A percentile compares a stretch with the other conserved stretches of the same genome.
These are phyloP conservation scores for Trichophyton benhamiae DNA, from an alignment of 2,329 filamentous ascomycete species.

Conservation along the genomic window DNA sequence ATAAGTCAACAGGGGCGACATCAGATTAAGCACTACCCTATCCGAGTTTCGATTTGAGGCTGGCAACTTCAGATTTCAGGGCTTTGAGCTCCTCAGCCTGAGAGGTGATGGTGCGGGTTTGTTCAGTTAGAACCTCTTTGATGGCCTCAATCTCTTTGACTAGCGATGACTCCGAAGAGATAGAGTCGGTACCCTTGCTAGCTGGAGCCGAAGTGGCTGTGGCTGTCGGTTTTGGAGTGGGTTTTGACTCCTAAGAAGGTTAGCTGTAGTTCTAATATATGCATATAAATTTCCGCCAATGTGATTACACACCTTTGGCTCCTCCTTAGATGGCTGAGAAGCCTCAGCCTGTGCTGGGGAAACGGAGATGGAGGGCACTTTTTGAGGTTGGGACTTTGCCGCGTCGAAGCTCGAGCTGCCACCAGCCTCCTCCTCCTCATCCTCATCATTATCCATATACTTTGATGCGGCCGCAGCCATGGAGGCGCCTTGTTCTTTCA, in stretches of 20 bases:
- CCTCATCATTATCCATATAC: conserved; percentile 62
- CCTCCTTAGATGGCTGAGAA: conserved; percentile 4
- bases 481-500: conserved; percentile 76
- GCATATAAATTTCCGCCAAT: not conserved
- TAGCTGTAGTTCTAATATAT: not conserved
- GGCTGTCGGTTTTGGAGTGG: not conserved
- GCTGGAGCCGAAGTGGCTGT: not conserved
- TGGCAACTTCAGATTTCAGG: conserved; percentile 62
- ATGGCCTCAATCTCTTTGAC: conserved; percentile 62
- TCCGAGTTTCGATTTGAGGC: conserved; percentile 63
- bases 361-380: conserved; percentile 31
- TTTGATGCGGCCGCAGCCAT: conserved; percentile 76
- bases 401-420: conserved; percentile 80
- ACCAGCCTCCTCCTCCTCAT: conserved; percentile 40
- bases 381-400: conserved; percentile 64
- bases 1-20: not conserved
- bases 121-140: conserved; percentile 61
- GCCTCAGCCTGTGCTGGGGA: conserved; percentile 15
- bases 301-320: not conserved
- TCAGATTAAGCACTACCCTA: conserved; percentile 9
- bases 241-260: not conserved
- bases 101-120: conserved; percentile 63
- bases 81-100: conserved; percentile 64
- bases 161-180: conserved; percentile 35
- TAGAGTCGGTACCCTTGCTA: not conserved